A percentile compares a stretch with the other conserved stretches of the same genome.
phyloP scores from a whole-genome alignment of 2,329 filamentous ascomycete genomes.

The Chaetomiaceae sp. region DNA sequence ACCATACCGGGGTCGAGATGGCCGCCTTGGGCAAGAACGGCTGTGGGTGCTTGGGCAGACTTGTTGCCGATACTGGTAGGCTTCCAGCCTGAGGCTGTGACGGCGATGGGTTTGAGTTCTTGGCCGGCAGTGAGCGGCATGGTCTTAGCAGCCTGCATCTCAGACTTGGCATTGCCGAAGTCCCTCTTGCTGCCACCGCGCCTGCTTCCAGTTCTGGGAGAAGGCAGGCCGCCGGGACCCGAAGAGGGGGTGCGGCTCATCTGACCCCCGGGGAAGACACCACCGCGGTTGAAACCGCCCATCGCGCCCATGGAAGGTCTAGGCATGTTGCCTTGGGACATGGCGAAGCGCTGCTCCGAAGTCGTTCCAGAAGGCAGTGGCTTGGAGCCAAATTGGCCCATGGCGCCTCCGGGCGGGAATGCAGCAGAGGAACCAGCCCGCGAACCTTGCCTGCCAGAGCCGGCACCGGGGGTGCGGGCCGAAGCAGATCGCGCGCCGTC shows the following conservation, averaged over 20 bases:
- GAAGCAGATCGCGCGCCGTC: slow-evolving; percentile 60
- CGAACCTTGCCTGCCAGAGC: slow-evolving; percentile 47
- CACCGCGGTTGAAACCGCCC: slow-evolving; percentile 54
- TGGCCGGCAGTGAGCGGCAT: slow-evolving; percentile 87
- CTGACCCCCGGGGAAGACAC: slow-evolving; percentile 59
- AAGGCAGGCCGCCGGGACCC: slow-evolving; percentile 58
- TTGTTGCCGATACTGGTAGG: slow-evolving; percentile 62
- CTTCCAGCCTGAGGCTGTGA: slow-evolving; percentile 81
- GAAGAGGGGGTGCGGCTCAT: slow-evolving; percentile 65
- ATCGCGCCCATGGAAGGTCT: slow-evolving; percentile 53
- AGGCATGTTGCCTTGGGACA: slow-evolving; percentile 49
- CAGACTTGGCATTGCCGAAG: slow-evolving; percentile 50
- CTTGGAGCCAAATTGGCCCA: slow-evolving; percentile 66
- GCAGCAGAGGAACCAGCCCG: slow-evolving; percentile 48
- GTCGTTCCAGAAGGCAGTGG: slow-evolving; percentile 72
- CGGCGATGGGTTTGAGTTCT: slow-evolving; percentile 74
- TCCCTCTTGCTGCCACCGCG: slow-evolving; percentile 59
- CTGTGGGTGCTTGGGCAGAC: slow-evolving; percentile 35
- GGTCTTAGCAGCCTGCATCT: slow-evolving; percentile 70
- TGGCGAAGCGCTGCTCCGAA: slow-evolving; percentile 69
- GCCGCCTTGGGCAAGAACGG: slow-evolving; percentile 43
- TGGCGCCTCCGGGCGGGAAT: slow-evolving; percentile 43
- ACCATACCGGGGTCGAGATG: slow-evolving; percentile 87
- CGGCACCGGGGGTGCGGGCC: slow-evolving; percentile 51
- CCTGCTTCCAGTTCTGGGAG: slow-evolving; percentile 64